Evolutionary conservation across 345 rosid genomes (phyloP).

Genomic region (Eucalyptus erythrocorys): DNA sequence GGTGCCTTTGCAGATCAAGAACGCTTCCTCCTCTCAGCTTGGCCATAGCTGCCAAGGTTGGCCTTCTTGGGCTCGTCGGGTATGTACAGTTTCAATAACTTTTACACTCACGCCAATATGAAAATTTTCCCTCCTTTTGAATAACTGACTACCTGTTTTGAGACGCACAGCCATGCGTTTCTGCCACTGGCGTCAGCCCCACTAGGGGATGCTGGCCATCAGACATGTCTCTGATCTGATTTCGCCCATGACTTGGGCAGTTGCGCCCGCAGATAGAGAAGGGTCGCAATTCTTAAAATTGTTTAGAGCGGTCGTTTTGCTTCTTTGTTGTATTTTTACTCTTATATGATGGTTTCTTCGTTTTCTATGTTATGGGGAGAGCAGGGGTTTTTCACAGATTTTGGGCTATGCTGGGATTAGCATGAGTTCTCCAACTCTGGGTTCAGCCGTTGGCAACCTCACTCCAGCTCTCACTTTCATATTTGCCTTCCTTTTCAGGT

Average conservation of each 20-base stretch:
- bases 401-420: neutral
- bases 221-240: neutral
- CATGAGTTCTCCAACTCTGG: neutral
- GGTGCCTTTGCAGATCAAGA: neutral
- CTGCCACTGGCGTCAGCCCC: neutral
- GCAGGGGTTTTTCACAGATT: neutral
- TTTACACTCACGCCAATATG: neutral
- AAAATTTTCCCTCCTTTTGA: neutral
- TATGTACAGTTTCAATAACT: neutral
- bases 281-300: neutral
- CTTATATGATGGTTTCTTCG: neutral
- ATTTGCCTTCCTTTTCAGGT: neutral
- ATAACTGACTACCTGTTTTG: neutral
- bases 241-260: neutral
- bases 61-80: neutral
- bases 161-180: neutral
- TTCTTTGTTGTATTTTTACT: neutral
- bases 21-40: neutral
- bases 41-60: neutral
- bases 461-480: neutral
- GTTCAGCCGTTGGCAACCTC: neutral
- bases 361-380: neutral
- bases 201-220: neutral
- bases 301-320: neutral
- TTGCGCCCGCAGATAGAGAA: neutral